Percentiles rank a stretch among this genome's conserved stretches.
These are phyloP conservation scores for Aspergillus sclerotioniger DNA, from an alignment of 495 filamentous ascomycete genomes.

Conservation along the genomic window DNA sequence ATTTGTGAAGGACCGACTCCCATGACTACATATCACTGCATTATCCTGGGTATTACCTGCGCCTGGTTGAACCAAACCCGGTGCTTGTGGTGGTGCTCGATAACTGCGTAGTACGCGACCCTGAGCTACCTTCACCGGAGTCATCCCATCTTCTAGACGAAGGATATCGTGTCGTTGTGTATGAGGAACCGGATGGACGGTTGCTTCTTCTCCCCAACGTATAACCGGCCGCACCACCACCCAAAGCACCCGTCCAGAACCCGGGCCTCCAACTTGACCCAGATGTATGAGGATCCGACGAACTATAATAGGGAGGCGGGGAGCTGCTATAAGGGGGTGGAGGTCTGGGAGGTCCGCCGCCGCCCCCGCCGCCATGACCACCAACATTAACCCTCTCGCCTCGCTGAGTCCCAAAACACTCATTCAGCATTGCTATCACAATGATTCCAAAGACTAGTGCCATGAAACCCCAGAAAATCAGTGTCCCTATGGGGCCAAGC, in stretches of 20 bases:
- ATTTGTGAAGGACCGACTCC: not conserved
- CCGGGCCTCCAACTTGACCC: conserved; percentile 74
- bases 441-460: conserved; percentile 38
- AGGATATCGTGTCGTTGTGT: conserved; percentile 24
- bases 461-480: conserved; percentile 53
- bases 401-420: conserved; percentile 22
- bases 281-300: conserved; percentile 18
- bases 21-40: not conserved
- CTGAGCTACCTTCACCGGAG: conserved; percentile 52
- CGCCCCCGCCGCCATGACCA: conserved; percentile 50
- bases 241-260: conserved; percentile 78
- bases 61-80: conserved; percentile 84
- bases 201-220: conserved; percentile 56
- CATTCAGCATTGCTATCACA: conserved; percentile 20
- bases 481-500: conserved; percentile 18
- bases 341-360: conserved; percentile 51
- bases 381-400: conserved; percentile 49
- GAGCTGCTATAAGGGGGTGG: conserved; percentile 56
- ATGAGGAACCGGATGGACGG: conserved; percentile 14
- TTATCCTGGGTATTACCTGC: conserved; percentile 51
- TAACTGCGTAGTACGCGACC: conserved; percentile 45
- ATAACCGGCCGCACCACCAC: conserved; percentile 71
- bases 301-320: conserved; percentile 2
- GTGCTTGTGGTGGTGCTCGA: conserved; percentile 68
- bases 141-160: conserved; percentile 19